Conservation (phyloP, 2,329 filamentous ascomycete species). For the Botrytis elliptica region DNA sequence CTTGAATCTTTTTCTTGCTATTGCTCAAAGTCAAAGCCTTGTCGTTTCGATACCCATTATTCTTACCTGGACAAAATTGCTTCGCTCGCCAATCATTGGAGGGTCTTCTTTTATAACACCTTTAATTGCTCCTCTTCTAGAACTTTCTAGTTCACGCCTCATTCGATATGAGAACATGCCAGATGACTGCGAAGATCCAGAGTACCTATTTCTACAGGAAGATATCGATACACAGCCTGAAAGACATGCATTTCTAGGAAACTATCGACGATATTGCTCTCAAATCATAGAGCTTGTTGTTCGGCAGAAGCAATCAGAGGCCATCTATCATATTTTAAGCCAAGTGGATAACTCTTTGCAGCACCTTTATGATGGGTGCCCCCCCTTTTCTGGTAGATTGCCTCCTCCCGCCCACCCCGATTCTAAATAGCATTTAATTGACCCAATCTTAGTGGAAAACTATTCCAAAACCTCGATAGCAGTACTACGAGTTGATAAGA, state of each 20-base stretch:
- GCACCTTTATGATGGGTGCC: constrained; percentile 70
- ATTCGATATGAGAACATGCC: constrained; percentile 86
- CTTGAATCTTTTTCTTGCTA: constrained; percentile 73
- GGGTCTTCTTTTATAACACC: constrained; percentile 58
- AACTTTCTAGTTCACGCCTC: constrained; percentile 78
- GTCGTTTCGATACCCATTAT: constrained; percentile 91
- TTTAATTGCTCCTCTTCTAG: constrained; percentile 73
- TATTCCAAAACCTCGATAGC: constrained; percentile 70
- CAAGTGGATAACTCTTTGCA: constrained; percentile 73
- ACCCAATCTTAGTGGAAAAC: constrained; percentile 44
- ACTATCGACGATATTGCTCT: constrained; percentile 88
- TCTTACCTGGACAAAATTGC: constrained; percentile 82
- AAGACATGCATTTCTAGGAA: constrained; percentile 89
- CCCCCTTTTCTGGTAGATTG: constrained; percentile 62
- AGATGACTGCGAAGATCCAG: constrained; percentile 76
- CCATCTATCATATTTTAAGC: constrained; percentile 81
- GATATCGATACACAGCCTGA: constrained; percentile 95
- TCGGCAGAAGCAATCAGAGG: constrained; percentile 76
- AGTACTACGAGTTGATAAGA: constrained; percentile 80
- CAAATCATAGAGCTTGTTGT: constrained; percentile 87
- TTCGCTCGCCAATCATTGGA: constrained; percentile 69
- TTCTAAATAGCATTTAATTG: constrained; percentile 20
- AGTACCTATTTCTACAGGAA: constrained; percentile 79
- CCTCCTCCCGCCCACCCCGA: not conserved
- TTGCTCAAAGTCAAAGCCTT: constrained; percentile 82